These are phyloP conservation scores for Aspergillus puulaauensis DNA, from an alignment of 2,329 filamentous ascomycete genomes.

Conservation along the genomic window DNA sequence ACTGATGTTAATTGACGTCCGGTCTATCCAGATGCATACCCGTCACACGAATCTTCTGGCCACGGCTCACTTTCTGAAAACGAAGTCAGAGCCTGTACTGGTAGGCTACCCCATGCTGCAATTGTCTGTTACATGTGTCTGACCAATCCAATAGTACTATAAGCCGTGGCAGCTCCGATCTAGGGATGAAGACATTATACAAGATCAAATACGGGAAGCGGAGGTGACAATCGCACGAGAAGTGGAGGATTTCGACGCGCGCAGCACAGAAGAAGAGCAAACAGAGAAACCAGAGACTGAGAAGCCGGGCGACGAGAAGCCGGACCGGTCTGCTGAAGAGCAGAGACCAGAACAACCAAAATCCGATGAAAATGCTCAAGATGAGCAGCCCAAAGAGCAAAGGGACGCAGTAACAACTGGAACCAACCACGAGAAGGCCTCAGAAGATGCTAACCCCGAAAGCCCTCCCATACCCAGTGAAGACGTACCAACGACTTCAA, in stretches of 20 bases:
- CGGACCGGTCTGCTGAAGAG: constrained; percentile 29
- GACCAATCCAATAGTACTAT: constrained; percentile 65
- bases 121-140: constrained; percentile 1
- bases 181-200: constrained; percentile 69
- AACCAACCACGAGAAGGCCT: constrained; percentile 17
- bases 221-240: constrained; percentile 66
- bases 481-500: constrained; percentile 33
- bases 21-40: constrained; percentile 62
- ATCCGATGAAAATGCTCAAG: constrained; percentile 18
- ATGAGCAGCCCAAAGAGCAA: constrained; percentile 43
- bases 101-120: constrained; percentile 51
- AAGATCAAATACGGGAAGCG: constrained; percentile 66
- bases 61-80: constrained; percentile 71
- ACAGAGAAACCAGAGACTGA: constrained; percentile 4
- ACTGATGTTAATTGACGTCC: not conserved
- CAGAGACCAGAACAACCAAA: constrained; percentile 22
- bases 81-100: constrained; percentile 68
- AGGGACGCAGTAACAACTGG: constrained; percentile 35
- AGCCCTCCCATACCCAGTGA: constrained; percentile 30
- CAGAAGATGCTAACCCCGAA: constrained; percentile 17
- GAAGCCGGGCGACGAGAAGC: constrained; percentile 4
- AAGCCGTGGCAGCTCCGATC: constrained; percentile 74
- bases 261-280: constrained; percentile 35
- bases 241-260: constrained; percentile 59
- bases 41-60: constrained; percentile 71